Evolutionary conservation across 768 basidiomycete genomes (phyloP).

Genomic region (Butyriboletus loyo): DNA sequence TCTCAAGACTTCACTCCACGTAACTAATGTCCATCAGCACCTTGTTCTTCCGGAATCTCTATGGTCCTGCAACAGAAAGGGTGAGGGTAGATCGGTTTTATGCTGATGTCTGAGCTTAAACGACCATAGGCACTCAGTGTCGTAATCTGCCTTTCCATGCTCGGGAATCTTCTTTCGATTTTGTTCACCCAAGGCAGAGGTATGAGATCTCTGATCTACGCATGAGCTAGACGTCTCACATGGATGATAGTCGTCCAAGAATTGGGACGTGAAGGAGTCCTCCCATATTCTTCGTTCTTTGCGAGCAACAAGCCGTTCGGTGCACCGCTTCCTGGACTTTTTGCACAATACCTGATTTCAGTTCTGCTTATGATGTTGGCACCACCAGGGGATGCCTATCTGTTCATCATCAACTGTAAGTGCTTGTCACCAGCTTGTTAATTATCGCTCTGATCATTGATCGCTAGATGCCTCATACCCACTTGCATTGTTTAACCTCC

Average conservation of each 20-base stretch:
- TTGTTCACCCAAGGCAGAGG: slow-evolving; percentile 68
- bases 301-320: slow-evolving; percentile 69
- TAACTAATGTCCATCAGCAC: slow-evolving; percentile 39
- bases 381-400: slow-evolving; percentile 73
- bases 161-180: slow-evolving; percentile 62
- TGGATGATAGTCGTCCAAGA: slow-evolving; percentile 59
- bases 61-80: slow-evolving; percentile 57
- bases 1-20: neutral
- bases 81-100: slow-evolving; percentile 32
- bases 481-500: slow-evolving; percentile 51
- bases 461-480: slow-evolving; percentile 56
- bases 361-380: slow-evolving; percentile 50
- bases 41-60: slow-evolving; percentile 72
- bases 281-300: slow-evolving; percentile 65
- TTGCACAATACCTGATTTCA: slow-evolving; percentile 60
- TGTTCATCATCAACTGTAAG: slow-evolving; percentile 66
- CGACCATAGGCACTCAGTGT: slow-evolving; percentile 50
- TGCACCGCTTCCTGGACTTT: slow-evolving; percentile 62
- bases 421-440: neutral
- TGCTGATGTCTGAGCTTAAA: neutral
- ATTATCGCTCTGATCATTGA: neutral
- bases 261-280: slow-evolving; percentile 65
- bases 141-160: slow-evolving; percentile 59
- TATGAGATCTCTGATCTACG: slow-evolving; percentile 24
- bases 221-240: slow-evolving; percentile 2